phyloP scores from a whole-genome alignment of 352 stramenopile species.

The Globisporangium canariense region DNA sequence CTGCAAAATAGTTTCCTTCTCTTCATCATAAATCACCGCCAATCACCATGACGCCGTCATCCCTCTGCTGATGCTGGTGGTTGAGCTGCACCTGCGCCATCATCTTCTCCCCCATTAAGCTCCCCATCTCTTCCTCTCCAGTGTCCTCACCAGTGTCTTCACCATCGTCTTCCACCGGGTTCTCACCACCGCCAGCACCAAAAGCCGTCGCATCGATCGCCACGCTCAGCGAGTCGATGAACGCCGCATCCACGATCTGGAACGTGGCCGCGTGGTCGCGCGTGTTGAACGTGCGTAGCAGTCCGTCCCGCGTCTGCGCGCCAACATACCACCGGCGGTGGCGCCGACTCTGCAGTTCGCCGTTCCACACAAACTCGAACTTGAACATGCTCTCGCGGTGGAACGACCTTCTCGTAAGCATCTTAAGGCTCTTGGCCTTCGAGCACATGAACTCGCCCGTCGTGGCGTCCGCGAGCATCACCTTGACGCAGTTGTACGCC shows the following conservation, averaged over 20 bases:
- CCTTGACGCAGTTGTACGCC: constrained; percentile 55
- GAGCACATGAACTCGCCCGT: constrained; percentile 45
- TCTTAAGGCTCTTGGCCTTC: constrained; percentile 52
- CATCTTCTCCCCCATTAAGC: neutral
- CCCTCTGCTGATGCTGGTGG: neutral
- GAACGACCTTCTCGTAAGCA: constrained; percentile 36
- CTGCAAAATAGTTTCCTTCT: constrained; percentile 3
- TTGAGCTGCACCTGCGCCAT: constrained; percentile 2
- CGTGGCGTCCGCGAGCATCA: constrained; percentile 41
- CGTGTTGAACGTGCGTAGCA: constrained; percentile 59
- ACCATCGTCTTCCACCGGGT: constrained; percentile 19
- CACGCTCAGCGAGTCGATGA: constrained; percentile 42
- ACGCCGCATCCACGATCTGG: constrained; percentile 57
- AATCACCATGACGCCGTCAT: too few relatives aligned
- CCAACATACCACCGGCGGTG: constrained; percentile 69
- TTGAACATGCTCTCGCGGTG: constrained; percentile 63
- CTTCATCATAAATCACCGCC: constrained; percentile 6
- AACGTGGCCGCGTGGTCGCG: constrained; percentile 52
- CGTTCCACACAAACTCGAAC: constrained; percentile 65
- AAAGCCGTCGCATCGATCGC: constrained; percentile 21
- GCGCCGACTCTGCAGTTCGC: constrained; percentile 65
- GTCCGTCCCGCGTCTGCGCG: constrained; percentile 57
- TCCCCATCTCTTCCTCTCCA: constrained; percentile 10
- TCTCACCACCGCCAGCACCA: neutral
- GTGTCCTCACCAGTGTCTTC: constrained; percentile 12